phyloP scores from a whole-genome alignment of 164 flowering plant species.

The Santalum album region DNA sequence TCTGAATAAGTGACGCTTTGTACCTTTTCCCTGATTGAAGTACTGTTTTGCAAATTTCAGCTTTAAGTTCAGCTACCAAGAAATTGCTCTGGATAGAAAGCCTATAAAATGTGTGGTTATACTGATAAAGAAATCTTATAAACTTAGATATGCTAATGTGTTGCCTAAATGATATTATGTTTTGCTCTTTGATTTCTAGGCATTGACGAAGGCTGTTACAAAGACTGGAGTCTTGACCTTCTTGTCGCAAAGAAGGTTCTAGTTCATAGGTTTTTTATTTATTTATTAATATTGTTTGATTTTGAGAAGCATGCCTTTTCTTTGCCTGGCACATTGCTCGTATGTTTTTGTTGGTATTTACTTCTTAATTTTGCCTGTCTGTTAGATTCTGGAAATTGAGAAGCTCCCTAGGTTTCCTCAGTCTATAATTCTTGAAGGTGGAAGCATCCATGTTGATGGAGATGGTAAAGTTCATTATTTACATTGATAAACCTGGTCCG shows the following conservation, averaged over 20 bases:
- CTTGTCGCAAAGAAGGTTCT: slow-evolving; percentile 80
- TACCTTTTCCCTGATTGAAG: not conserved
- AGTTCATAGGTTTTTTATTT: slow-evolving; percentile 2
- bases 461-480: slow-evolving; percentile 43
- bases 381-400: slow-evolving; percentile 68
- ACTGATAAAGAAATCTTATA: not conserved
- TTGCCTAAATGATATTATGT: slow-evolving; percentile 3
- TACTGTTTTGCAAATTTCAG: not conserved
- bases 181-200: slow-evolving; percentile 34
- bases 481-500: not conserved
- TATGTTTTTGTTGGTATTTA: not conserved
- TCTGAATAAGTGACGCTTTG: not conserved
- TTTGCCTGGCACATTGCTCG: not conserved
- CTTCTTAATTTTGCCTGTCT: slow-evolving; percentile 9
- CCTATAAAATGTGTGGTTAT: not conserved
- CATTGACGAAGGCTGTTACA: slow-evolving; percentile 71
- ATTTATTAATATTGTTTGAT: not conserved
- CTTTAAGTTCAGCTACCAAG: not conserved
- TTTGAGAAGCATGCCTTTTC: not conserved
- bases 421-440: slow-evolving; percentile 84
- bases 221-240: slow-evolving; percentile 81
- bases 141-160: not conserved
- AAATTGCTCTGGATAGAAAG: not conserved
- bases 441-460: slow-evolving; percentile 99
- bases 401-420: slow-evolving; percentile 68